Conservation (phyloP, 768 basidiomycete genomes). For the Amanita pseudoporphyria region DNA sequence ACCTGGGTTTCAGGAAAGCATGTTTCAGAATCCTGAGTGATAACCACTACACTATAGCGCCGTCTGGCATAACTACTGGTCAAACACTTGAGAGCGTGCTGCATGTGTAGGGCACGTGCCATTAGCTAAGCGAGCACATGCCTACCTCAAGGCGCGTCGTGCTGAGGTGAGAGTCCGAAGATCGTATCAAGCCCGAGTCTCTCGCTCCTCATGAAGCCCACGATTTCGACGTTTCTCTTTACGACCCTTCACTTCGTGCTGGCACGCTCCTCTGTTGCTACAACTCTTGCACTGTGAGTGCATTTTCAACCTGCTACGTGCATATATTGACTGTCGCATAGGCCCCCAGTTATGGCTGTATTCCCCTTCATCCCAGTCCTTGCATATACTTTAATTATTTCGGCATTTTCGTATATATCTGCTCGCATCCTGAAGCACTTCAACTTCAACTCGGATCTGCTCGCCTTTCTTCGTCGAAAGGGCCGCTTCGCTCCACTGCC, state of each 20-base stretch:
- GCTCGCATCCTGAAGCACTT: constrained; percentile 5
- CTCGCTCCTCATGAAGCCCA: background rate
- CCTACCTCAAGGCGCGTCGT: constrained; percentile 2
- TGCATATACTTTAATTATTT: constrained; percentile 6
- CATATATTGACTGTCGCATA: background rate
- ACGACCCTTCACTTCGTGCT: constrained; percentile 4
- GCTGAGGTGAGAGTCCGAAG: background rate
- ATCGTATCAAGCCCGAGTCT: background rate
- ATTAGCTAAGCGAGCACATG: constrained; percentile 6
- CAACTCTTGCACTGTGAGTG: constrained; percentile 4
- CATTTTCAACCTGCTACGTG: background rate
- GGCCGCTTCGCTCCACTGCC: background rate
- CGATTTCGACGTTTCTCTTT: background rate
- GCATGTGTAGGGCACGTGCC: constrained; percentile 2
- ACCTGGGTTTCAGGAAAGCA: constrained; percentile 14
- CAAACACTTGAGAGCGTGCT: no score
- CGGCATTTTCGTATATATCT: constrained; percentile 6
- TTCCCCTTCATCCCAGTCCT: constrained; percentile 5
- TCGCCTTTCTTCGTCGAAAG: constrained; percentile 5
- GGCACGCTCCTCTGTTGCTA: constrained; percentile 2
- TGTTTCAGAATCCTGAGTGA: constrained; percentile 20
- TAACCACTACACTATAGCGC: no score
- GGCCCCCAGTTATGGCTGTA: constrained; percentile 4
- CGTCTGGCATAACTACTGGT: no score
- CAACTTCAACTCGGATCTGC: constrained; percentile 3